Evolutionary conservation across 352 stramenopile species (phyloP).

Genomic region (Plasmopara viticola): DNA sequence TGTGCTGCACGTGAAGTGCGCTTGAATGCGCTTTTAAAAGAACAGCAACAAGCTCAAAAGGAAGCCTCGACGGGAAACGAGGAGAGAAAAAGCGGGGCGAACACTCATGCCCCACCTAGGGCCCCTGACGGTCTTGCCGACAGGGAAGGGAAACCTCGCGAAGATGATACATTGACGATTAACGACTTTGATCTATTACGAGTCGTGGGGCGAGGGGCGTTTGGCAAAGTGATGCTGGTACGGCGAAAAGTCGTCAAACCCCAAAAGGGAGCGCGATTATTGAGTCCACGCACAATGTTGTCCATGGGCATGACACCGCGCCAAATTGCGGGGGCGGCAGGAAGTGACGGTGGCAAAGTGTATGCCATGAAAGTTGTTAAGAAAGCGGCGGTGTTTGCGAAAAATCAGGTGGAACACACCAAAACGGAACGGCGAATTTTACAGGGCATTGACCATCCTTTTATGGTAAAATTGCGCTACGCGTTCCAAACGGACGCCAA

Average conservation of each 20-base stretch:
- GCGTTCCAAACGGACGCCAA: conserved; percentile 82
- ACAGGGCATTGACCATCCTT: conserved; percentile 79
- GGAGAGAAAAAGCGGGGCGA: conserved; percentile 8
- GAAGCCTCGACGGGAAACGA: conserved; percentile 3
- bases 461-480: conserved; percentile 82
- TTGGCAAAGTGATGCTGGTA: conserved; percentile 92
- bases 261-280: conserved; percentile 26
- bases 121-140: background rate
- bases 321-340: conserved; percentile 25
- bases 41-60: conserved; percentile 22
- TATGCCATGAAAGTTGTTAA: conserved; percentile 92
- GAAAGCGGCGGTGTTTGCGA: conserved; percentile 81
- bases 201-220: conserved; percentile 96
- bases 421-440: conserved; percentile 87
- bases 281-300: conserved; percentile 33
- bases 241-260: conserved; percentile 43
- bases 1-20: conserved; percentile 43
- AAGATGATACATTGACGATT: conserved; percentile 63
- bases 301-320: conserved; percentile 33
- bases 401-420: conserved; percentile 89
- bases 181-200: conserved; percentile 96
- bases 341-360: conserved; percentile 37
- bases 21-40: conserved; percentile 38
- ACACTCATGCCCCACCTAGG: conserved; percentile 1
- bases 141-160: conserved; percentile 24